These are phyloP conservation scores for Lactifluus subvellereus DNA, from an alignment of 768 basidiomycete genomes.

Conservation along the genomic window DNA sequence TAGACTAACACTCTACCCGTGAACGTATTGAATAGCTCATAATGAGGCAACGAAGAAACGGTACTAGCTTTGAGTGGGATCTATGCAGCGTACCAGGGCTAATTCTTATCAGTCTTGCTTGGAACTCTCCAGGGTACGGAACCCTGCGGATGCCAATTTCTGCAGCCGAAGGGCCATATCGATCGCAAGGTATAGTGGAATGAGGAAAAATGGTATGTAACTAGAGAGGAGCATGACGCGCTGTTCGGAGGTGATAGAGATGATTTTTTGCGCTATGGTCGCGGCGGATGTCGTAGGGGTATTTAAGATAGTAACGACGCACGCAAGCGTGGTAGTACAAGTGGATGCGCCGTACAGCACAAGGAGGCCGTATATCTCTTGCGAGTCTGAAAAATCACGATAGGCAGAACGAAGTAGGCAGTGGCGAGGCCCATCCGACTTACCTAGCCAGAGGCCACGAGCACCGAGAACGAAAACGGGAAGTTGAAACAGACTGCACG, in stretches of 20 bases:
- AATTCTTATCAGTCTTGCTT: not conserved
- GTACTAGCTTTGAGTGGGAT: too few species aligned
- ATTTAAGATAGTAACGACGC: constrained; percentile 53
- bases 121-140: constrained; percentile 6
- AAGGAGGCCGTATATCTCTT: constrained; percentile 54
- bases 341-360: constrained; percentile 74
- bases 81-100: not conserved
- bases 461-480: constrained; percentile 73
- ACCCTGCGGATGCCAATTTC: constrained; percentile 18
- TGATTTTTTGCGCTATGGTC: constrained; percentile 30
- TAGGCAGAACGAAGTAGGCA: not conserved
- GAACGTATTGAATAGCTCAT: not conserved
- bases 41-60: not conserved
- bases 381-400: constrained; percentile 37
- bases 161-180: constrained; percentile 51
- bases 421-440: not conserved
- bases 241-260: constrained; percentile 47
- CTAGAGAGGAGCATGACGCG: constrained; percentile 52
- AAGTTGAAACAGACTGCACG: constrained; percentile 56
- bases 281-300: constrained; percentile 40
- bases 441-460: constrained; percentile 53
- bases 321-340: constrained; percentile 70
- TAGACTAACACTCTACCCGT: not conserved
- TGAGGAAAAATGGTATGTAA: constrained; percentile 70
- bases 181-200: constrained; percentile 66